Evolutionary conservation across 495 filamentous ascomycete species (phyloP), one percentile per base, ranked within the genome.

Genomic region (Aspergillus diversus): DNA sequence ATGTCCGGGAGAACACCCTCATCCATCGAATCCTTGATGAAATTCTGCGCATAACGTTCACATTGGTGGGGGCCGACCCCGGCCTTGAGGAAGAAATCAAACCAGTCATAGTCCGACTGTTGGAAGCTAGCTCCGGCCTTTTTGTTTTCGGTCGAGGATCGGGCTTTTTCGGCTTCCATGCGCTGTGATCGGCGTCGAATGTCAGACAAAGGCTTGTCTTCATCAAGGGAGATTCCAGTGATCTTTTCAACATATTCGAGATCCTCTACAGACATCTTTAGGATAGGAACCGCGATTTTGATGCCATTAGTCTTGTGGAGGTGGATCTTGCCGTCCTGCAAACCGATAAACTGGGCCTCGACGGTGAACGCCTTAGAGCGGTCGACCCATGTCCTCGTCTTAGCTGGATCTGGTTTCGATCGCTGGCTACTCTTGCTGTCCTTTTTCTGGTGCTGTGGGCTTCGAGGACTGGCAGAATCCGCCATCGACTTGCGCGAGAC

Each of bases 271-370:
- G 94, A 92, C 95, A 99, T 99, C 75, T 98, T 98, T 9, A 86
- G 75, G 42, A 97, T 86, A 31, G 95, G 94, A 5, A 99, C 95
- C 7, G 95, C 95, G 75, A 99, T 99, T 74, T 97, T 97, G 53
- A 99, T 92, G 11, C 95, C 95, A 70, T 99, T 99, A 72, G 89
- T 81, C 80, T 99, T 99, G 79, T 99, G 95, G 5, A 99, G 82
- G 75, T 98, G 95, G 64, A 99, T 95, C 79, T 99, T 98, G 50
- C 92, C 92, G 73, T 98, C 95, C 33, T 77, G 73, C 27, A 97
- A 80, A 16, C 93, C 96, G 61, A 98, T 87, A 72, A 97, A 99
- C 70, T 99, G 92, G 9, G 95, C 95, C 59, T 99, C 95, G 60
- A 99, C 95, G 62, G 92, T 97, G 76, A 99, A 99, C 11, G 92